Conservation (phyloP, 352 stramenopile genomes). For the Pythium aphanidermatum region DNA sequence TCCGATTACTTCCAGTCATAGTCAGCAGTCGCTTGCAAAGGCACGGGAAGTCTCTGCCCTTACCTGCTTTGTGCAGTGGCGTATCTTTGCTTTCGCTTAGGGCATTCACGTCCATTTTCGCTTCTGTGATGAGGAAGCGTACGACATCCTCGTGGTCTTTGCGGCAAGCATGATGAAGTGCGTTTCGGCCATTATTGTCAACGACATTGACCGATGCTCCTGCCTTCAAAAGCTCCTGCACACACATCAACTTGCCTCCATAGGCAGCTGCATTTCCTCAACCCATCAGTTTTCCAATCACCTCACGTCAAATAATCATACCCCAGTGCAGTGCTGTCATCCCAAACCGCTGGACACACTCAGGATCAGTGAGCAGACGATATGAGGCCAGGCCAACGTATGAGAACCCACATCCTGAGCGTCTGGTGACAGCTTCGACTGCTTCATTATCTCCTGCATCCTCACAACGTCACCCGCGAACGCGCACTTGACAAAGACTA, state of each 20-base stretch:
- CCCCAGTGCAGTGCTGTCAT: slow-evolving; percentile 81
- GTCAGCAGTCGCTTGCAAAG: neutral
- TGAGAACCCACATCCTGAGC: slow-evolving; percentile 41
- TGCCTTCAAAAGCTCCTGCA: slow-evolving; percentile 47
- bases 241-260: slow-evolving; percentile 41
- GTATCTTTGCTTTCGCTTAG: slow-evolving; percentile 67
- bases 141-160: slow-evolving; percentile 68
- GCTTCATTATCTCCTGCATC: slow-evolving; percentile 43
- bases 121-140: slow-evolving; percentile 36
- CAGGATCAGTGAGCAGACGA: too few species aligned
- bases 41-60: neutral
- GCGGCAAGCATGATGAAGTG: slow-evolving; percentile 68
- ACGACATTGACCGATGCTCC: slow-evolving; percentile 29
- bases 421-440: slow-evolving; percentile 42
- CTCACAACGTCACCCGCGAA: slow-evolving; percentile 43
- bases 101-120: slow-evolving; percentile 52
- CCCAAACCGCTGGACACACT: slow-evolving; percentile 48
- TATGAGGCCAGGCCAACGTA: neutral
- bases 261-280: slow-evolving; percentile 34
- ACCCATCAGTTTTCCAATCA: neutral
- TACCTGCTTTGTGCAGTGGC: slow-evolving; percentile 75
- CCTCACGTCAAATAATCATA: slow-evolving; percentile 4
- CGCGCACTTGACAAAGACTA: slow-evolving; percentile 48
- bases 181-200: slow-evolving; percentile 59
- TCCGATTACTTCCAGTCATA: slow-evolving; percentile 21